Percentiles rank a stretch among this genome's conserved stretches.
Evolutionary conservation across 306 rosid genomes (phyloP).

Genomic region (Morella rubra): DNA sequence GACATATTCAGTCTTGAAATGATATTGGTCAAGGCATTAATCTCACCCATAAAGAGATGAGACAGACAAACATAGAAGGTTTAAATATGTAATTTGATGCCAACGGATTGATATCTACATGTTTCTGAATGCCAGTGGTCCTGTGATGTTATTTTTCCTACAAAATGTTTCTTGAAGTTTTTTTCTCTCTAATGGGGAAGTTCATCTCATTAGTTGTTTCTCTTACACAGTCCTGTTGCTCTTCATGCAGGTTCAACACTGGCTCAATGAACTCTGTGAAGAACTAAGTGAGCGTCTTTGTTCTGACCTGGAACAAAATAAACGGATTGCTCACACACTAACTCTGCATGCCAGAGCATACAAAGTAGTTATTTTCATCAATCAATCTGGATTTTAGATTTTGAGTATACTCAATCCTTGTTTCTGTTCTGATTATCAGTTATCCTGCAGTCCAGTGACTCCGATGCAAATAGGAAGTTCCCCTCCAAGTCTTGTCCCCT

Average conservation of each 20-base stretch:
- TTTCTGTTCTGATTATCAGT: constrained; percentile 25
- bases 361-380: constrained; percentile 41
- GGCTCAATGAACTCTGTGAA: constrained; percentile 84
- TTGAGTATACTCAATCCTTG: neutral
- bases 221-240: constrained; percentile 22
- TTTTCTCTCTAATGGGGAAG: constrained; percentile 1
- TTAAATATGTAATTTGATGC: neutral
- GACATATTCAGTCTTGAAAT: neutral
- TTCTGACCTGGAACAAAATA: constrained; percentile 75
- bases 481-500: constrained; percentile 94
- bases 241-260: constrained; percentile 65
- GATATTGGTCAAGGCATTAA: neutral
- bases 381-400: neutral
- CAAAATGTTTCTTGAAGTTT: neutral
- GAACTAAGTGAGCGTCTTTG: constrained; percentile 81
- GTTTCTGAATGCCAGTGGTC: neutral
- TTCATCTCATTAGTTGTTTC: constrained; percentile 5
- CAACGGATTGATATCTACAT: neutral
- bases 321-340: constrained; percentile 79
- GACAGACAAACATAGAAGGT: neutral
- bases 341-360: constrained; percentile 80
- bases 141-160: neutral
- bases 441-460: constrained; percentile 59
- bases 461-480: constrained; percentile 71
- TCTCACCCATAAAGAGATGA: neutral